A percentile compares a stretch with the other conserved stretches of the same genome.
Conservation (phyloP, 495 filamentous ascomycete species). For the Aspergillus ostianus region DNA sequence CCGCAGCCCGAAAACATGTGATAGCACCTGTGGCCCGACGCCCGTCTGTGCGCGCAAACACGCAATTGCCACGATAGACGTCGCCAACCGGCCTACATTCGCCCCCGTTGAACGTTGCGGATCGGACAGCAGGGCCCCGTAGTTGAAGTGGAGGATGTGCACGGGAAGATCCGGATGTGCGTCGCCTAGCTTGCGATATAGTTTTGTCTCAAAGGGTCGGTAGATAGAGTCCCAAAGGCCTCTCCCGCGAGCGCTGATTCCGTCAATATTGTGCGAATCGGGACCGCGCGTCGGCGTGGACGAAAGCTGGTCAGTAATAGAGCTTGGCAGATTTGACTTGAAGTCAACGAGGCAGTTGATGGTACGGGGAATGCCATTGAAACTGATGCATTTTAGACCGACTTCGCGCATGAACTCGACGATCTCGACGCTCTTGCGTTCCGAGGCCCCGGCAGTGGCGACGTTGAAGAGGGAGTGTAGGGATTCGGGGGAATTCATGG, state of each 20-base stretch:
- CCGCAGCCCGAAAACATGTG: slow-evolving; percentile 70
- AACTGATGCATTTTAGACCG: slow-evolving; percentile 77
- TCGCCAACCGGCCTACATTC: slow-evolving; percentile 60
- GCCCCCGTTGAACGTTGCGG: slow-evolving; percentile 55
- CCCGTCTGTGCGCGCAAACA: slow-evolving; percentile 72
- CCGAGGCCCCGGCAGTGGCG: slow-evolving; percentile 38
- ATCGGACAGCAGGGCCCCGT: slow-evolving; percentile 67
- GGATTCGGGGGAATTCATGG: slow-evolving; percentile 70
- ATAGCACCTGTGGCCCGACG: slow-evolving; percentile 73
- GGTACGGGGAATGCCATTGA: slow-evolving; percentile 79
- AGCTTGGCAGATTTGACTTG: slow-evolving; percentile 49
- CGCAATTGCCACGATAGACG: slow-evolving; percentile 66
- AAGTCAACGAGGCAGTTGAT: slow-evolving; percentile 77
- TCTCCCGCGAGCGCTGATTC: slow-evolving; percentile 54
- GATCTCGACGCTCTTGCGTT: slow-evolving; percentile 45
- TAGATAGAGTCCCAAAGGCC: slow-evolving; percentile 72
- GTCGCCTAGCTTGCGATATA: slow-evolving; percentile 61
- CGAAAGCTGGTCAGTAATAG: slow-evolving; percentile 43
- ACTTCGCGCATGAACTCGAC: slow-evolving; percentile 78
- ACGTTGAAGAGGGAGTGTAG: slow-evolving; percentile 53
- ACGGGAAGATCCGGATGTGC: slow-evolving; percentile 77
- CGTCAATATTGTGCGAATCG: slow-evolving; percentile 47
- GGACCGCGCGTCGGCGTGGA: slow-evolving; percentile 49
- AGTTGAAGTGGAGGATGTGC: slow-evolving; percentile 68
- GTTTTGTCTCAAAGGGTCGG: slow-evolving; percentile 64